Evolutionary conservation across 805 yeast genomes (phyloP).

Genomic region (Saturnispora galanensis): DNA sequence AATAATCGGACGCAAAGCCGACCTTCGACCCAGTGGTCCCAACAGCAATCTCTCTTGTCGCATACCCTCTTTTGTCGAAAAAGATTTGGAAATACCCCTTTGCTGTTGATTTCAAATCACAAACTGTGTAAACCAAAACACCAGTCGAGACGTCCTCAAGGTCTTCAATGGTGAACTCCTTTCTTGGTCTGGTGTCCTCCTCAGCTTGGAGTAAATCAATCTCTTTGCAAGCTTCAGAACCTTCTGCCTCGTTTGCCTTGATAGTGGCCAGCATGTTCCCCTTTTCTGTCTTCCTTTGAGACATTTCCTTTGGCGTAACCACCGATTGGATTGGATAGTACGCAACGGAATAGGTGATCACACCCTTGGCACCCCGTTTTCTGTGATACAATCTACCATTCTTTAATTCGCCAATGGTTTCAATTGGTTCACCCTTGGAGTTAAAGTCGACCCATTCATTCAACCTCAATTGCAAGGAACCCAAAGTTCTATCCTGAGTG

Average conservation of each 20-base stretch:
- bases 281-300: slow-evolving; percentile 37
- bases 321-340: slow-evolving; percentile 81
- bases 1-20: slow-evolving; percentile 56
- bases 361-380: slow-evolving; percentile 79
- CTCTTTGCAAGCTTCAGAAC: slow-evolving; percentile 10
- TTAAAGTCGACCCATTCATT: slow-evolving; percentile 57
- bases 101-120: slow-evolving; percentile 48
- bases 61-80: slow-evolving; percentile 66
- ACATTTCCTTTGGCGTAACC: slow-evolving; percentile 63
- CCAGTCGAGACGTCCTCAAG: slow-evolving; percentile 59
- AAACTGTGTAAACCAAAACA: slow-evolving; percentile 57
- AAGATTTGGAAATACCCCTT: slow-evolving; percentile 62
- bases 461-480: slow-evolving; percentile 64
- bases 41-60: slow-evolving; percentile 47
- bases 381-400: slow-evolving; percentile 52
- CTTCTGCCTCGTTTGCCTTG: slow-evolving; percentile 26
- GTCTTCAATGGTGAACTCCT: slow-evolving; percentile 48
- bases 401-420: slow-evolving; percentile 47
- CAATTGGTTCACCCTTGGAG: slow-evolving; percentile 53
- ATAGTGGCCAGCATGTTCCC: slow-evolving; percentile 12
- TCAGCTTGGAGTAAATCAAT: slow-evolving; percentile 13
- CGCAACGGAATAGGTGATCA: slow-evolving; percentile 58
- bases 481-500: slow-evolving; percentile 80
- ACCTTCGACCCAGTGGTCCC: slow-evolving; percentile 29
- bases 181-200: slow-evolving; percentile 31